A percentile compares a stretch with the other conserved stretches of the same genome.
phyloP scores from a whole-genome alignment of 768 basidiomycete species.

The Leccinum subgranulosum region DNA sequence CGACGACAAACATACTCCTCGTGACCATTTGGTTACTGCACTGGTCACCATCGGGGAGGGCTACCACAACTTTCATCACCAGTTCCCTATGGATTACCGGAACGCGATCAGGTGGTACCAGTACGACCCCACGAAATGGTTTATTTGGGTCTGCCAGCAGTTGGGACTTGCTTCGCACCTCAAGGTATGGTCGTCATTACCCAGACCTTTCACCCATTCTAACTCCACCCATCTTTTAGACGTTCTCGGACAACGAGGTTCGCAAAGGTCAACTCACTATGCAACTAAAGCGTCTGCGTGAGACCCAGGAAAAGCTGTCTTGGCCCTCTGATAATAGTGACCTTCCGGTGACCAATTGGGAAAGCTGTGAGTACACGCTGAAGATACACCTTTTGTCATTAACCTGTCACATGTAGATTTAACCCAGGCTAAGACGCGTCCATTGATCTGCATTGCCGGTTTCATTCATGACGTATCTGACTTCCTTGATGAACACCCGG shows the following conservation, averaged over 20 bases:
- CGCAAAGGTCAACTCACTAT: conserved; percentile 91
- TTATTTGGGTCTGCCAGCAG: conserved; percentile 50
- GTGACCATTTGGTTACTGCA: conserved; percentile 87
- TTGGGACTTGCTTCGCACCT: conserved; percentile 56
- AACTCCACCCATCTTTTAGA: conserved; percentile 15
- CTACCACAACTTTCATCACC: conserved; percentile 98
- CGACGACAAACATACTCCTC: conserved; percentile 92
- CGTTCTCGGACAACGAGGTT: conserved; percentile 70
- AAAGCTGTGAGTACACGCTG: conserved; percentile 58
- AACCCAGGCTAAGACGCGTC: conserved; percentile 73
- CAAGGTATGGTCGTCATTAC: conserved; percentile 34
- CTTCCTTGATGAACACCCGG: conserved; percentile 91
- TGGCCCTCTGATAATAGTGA: conserved; percentile 81
- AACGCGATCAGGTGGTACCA: conserved; percentile 92
- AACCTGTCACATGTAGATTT: conserved; percentile 48
- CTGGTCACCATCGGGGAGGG: conserved; percentile 92
- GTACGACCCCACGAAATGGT: conserved; percentile 94
- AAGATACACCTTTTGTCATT: not conserved
- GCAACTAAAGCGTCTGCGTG: conserved; percentile 84
- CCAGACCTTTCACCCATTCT: not conserved
- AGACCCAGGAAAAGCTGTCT: conserved; percentile 66
- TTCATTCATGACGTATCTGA: conserved; percentile 88
- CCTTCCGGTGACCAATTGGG: conserved; percentile 83
- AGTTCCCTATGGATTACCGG: conserved; percentile 96
- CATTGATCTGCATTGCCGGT: conserved; percentile 82